Base-by-base conservation (phyloP, 352 stramenopile species). In the Sclerospora graminicola region DNA sequence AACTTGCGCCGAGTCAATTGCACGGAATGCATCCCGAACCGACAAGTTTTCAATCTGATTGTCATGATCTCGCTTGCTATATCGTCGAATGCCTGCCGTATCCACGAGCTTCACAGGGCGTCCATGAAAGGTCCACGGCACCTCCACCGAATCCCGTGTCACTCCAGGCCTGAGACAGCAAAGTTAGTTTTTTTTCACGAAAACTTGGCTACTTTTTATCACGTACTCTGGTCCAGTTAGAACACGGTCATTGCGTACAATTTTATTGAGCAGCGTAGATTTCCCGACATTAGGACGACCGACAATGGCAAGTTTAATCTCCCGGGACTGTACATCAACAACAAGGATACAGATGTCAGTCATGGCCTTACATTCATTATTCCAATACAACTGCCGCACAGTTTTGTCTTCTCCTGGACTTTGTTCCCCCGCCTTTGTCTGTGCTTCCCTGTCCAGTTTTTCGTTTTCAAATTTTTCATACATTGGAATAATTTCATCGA, bases 31-130 rank as follows among this genome's bases (percentile, higher is more conserved):
- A 60, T 90, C 76, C 24, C 76, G 76, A 45, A 90, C 79, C 35
- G 79, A 88, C 26, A 90, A 48, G 42, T 90, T 84, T 47, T 90
- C 79, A 40, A 90, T 90, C 60, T 87, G 69, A 51, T 90, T 84
- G 10, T 76, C 63, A 34, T 84, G 67, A 47, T 90, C 79, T 29
- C 79, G 79, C 52, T 90, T 90, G 67, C 76, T 86, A 55, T 87
- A 84, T 42, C 76, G 74, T 30, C 79, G 73, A 45, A 90, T 90
- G 19, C 79, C 79, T 0, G 79, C 79, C 13, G 79, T 90, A 57
- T 90, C 79, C 8, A 90, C 77, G 41, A 90, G 67, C 48, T 82
- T 80, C 47, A 90, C 85, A 30, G 77, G 57, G 9, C 66, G 71
- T 2, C 68, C 74, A 8, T 70, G 69, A 62, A 89, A 90, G 14